Conservation (phyloP, 148 eudicot species). For the Vaccinium myrtillus region DNA sequence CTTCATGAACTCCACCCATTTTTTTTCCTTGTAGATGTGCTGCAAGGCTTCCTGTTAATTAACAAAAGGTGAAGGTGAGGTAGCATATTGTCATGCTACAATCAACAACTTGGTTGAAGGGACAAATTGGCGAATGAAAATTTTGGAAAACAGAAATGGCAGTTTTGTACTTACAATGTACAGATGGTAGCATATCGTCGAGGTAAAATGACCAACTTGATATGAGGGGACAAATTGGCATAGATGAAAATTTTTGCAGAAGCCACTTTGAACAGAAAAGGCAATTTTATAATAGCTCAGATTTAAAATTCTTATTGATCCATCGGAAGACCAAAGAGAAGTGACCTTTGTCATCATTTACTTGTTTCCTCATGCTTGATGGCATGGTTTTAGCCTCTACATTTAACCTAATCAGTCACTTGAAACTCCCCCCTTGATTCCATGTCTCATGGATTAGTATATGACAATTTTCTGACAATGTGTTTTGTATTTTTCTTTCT, state of each 20-base stretch:
- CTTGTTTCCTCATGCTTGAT: neutral
- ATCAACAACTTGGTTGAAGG: neutral
- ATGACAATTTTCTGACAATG: neutral
- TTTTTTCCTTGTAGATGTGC: slow-evolving; percentile 2
- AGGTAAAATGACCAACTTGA: no score
- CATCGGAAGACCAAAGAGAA: neutral
- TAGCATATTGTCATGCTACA: neutral
- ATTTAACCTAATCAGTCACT: no score
- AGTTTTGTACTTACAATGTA: no score
- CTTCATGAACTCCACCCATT: slow-evolving; percentile 51
- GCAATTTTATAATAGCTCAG: neutral
- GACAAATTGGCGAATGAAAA: no score
- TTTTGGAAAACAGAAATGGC: no score
- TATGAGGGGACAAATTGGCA: no score
- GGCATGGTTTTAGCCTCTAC: no score
- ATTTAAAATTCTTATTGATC: neutral
- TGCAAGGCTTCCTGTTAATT: neutral
- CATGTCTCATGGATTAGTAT: neutral
- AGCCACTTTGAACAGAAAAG: neutral
- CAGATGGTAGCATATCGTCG: no score
- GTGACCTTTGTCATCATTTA: neutral
- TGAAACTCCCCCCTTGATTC: neutral
- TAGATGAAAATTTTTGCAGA: neutral
- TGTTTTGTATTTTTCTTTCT: no score
- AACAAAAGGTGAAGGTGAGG: neutral